Conservation (phyloP, 345 rosid species). For the Acer saccharum region DNA sequence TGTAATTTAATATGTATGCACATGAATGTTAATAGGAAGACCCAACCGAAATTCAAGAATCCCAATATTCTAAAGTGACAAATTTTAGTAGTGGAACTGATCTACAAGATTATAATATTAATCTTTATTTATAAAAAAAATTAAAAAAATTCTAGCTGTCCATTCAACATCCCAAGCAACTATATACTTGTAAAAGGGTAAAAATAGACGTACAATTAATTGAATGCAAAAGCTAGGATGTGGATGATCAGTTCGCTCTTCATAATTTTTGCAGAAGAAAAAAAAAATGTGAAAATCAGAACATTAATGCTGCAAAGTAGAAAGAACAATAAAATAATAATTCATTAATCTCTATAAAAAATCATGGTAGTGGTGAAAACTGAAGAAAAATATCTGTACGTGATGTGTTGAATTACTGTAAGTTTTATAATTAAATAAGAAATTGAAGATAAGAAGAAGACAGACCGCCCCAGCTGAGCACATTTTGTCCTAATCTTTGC, state of each 20-base stretch:
- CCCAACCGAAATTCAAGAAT: background rate
- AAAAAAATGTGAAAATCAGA: background rate
- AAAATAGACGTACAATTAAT: too few species aligned
- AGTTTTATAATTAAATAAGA: conserved; percentile 4
- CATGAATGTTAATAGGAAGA: too few species aligned
- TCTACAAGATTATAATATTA: background rate
- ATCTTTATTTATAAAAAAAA: background rate
- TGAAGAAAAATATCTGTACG: conserved; percentile 13
- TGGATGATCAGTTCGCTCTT: background rate
- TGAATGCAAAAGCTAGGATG: background rate
- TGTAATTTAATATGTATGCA: background rate
- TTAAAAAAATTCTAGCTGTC: too few species aligned
- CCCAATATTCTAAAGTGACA: background rate
- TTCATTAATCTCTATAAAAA: background rate
- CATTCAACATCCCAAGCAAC: too few species aligned
- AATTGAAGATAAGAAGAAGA: conserved; percentile 7
- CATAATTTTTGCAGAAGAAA: background rate
- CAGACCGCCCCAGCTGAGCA: conserved; percentile 2
- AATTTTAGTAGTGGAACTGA: background rate
- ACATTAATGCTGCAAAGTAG: background rate
- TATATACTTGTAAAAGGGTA: too few species aligned
- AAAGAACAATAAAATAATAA: background rate
- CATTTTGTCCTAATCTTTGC: conserved; percentile 3
- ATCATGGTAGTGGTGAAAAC: conserved; percentile 17
- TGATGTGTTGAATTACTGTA: background rate